Evolutionary conservation across 2,329 filamentous ascomycete species (phyloP).

Genomic region (Microcyclosporella mali): DNA sequence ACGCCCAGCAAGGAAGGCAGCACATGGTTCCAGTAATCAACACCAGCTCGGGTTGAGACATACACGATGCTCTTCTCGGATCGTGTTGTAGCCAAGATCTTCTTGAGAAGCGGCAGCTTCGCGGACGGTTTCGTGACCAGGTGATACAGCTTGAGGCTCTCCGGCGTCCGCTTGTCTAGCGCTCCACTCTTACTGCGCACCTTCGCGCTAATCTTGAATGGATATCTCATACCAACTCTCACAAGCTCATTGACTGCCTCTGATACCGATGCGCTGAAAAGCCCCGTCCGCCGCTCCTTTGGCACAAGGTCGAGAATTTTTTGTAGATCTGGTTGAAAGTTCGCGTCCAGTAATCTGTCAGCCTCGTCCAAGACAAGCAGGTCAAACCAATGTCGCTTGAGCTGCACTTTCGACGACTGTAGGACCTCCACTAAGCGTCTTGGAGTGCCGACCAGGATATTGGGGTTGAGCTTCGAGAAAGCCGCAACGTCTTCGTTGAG

Average conservation of each 20-base stretch:
- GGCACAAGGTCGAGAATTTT: constrained; percentile 77
- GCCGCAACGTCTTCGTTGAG: constrained; percentile 78
- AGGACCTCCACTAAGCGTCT: constrained; percentile 84
- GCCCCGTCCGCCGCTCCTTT: constrained; percentile 85
- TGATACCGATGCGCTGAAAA: constrained; percentile 94
- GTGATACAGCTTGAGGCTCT: constrained; percentile 88
- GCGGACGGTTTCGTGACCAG: constrained; percentile 67
- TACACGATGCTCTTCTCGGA: constrained; percentile 88
- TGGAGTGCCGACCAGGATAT: constrained; percentile 83
- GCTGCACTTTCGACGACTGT: constrained; percentile 55
- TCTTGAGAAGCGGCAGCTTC: constrained; percentile 69
- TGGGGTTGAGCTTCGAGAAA: constrained; percentile 79
- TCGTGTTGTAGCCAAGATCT: constrained; percentile 54
- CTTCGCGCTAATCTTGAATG: constrained; percentile 89
- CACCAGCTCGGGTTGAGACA: constrained; percentile 85
- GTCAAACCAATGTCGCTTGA: constrained; percentile 57
- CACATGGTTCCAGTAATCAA: constrained; percentile 86
- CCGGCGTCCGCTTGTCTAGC: constrained; percentile 82
- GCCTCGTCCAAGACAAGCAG: constrained; percentile 90
- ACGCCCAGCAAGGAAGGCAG: constrained; percentile 67
- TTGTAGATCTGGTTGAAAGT: constrained; percentile 86
- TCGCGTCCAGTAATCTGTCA: constrained; percentile 83
- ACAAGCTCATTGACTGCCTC: constrained; percentile 93
- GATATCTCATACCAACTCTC: constrained; percentile 83
- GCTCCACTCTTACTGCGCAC: constrained; percentile 70